Conservation (phyloP, 805 yeast species). For the Maudiozyma turicensis region DNA sequence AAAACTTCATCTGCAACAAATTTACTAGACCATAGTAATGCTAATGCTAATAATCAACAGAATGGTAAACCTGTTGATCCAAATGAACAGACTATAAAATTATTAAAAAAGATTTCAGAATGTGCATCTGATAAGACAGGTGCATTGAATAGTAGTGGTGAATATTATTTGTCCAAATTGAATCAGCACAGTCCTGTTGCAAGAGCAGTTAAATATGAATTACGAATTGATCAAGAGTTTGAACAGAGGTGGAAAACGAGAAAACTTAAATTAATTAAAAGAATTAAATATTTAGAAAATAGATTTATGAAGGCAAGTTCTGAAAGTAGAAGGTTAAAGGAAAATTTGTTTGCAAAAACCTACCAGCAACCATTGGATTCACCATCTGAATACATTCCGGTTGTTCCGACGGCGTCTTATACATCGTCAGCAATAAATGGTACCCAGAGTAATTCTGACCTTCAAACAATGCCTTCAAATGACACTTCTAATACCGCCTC, state of each 20-base stretch:
- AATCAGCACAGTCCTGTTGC: slow-evolving; percentile 16
- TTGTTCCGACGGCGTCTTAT: background rate
- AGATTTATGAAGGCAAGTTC: slow-evolving; percentile 17
- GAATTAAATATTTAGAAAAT: slow-evolving; percentile 15
- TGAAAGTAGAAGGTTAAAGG: slow-evolving; percentile 18
- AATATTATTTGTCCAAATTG: slow-evolving; percentile 16
- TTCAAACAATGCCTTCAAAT: background rate
- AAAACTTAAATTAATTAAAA: slow-evolving; percentile 14
- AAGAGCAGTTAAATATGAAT: slow-evolving; percentile 20
- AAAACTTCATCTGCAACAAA: slow-evolving; percentile 8
- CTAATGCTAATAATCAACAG: background rate
- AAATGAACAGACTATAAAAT: background rate
- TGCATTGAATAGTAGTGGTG: slow-evolving; percentile 17
- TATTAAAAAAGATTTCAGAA: slow-evolving; percentile 18
- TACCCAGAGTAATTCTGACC: slow-evolving; percentile 1
- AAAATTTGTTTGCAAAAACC: slow-evolving; percentile 5
- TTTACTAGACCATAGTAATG: background rate
- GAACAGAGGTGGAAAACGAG: slow-evolving; percentile 20
- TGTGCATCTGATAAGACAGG: slow-evolving; percentile 21
- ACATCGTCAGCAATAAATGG: background rate
- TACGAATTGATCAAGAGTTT: slow-evolving; percentile 17
- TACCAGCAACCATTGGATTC: slow-evolving; percentile 1
- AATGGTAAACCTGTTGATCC: background rate
- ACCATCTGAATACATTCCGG: slow-evolving; percentile 2
- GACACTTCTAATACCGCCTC: background rate